Base-by-base conservation (phyloP, 805 yeast genomes). In the Yamadazyma kitorensis region DNA sequence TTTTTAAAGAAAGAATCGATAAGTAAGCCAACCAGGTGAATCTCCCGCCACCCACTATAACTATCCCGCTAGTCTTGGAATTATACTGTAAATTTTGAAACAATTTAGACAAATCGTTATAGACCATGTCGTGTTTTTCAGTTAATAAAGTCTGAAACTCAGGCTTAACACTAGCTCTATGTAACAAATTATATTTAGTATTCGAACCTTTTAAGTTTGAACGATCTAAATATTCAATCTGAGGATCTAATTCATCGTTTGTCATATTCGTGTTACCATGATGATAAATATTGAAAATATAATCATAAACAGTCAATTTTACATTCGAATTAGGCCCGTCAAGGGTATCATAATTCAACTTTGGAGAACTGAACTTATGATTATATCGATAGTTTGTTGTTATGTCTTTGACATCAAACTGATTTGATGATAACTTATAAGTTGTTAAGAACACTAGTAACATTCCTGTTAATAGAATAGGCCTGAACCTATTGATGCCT, bases 1-100 rank as follows among this genome's bases (percentile, higher is more conserved):
- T 52, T 18, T 78, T 47, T 20, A 67, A 48, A 47, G 74, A 78
- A 39, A 58, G 57, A 26, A 75, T 70, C 24, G 66, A 74, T 20
- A 75, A 46, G 41, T 67, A 61, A 4, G 77, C 57, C 27, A 75
- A 57, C 77, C 79, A 72, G 24, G 69, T 59, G 47, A 61, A 75
- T 44, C 64, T 52, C 1, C 72, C 76, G n/a, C 80, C 75, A 7
- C 81, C 80, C 27, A 74, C 73, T 22, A 73, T 50, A 11, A 74
- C 78, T 9, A 32, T 29, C 6, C 35, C 35, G 4, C 18, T 3
- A 25, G 20, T 17, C 6, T 25, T 19, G 12, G 21, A 14, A 6
- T 25, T 6, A n/a, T n/a, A n/a, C n/a, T n/a, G n/a, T n/a, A n/a
- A n/a, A n/a, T n/a, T n/a, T n/a, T n/a, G n/a, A n/a, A n/a, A n/a